Evolutionary conservation across 202 grass and related monocot species (phyloP).

Genomic region (Cymbopogon flexuosus): DNA sequence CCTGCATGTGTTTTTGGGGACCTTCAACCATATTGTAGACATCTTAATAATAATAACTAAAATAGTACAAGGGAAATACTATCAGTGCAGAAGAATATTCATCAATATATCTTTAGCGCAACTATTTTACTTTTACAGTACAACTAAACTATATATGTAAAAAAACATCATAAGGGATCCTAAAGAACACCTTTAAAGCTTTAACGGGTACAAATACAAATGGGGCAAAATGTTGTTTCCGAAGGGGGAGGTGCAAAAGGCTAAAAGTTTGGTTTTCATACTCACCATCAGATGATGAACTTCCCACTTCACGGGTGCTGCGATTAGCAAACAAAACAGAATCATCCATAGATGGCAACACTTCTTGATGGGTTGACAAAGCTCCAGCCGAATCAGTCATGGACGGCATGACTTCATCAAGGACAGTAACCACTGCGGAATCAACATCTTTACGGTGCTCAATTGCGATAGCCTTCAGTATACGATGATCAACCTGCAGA

Average conservation of each 20-base stretch:
- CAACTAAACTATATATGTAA: not conserved
- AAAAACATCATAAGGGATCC: not conserved
- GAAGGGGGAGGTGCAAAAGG: not conserved
- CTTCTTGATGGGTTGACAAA: not conserved
- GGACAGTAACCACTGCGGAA: conserved; percentile 57
- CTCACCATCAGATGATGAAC: conserved; percentile 38
- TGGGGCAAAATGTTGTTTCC: not conserved
- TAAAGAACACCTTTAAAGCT: not conserved
- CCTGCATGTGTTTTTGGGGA: not conserved
- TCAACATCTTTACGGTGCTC: conserved; percentile 64
- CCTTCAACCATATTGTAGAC: not conserved
- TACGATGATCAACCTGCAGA: conserved; percentile 64
- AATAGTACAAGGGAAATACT: not conserved
- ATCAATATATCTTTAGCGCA: not conserved
- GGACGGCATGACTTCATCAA: conserved; percentile 63
- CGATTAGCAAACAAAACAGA: conserved; percentile 19
- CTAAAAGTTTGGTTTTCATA: not conserved
- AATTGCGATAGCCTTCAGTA: conserved; percentile 78
- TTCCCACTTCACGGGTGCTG: conserved; percentile 9
- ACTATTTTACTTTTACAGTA: not conserved
- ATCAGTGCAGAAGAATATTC: not conserved
- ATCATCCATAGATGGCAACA: not conserved
- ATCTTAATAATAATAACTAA: not conserved
- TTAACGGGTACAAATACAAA: not conserved
- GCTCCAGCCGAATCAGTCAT: not conserved